phyloP scores from a whole-genome alignment of 805 yeast species.

The Starmerella riodocensis region DNA sequence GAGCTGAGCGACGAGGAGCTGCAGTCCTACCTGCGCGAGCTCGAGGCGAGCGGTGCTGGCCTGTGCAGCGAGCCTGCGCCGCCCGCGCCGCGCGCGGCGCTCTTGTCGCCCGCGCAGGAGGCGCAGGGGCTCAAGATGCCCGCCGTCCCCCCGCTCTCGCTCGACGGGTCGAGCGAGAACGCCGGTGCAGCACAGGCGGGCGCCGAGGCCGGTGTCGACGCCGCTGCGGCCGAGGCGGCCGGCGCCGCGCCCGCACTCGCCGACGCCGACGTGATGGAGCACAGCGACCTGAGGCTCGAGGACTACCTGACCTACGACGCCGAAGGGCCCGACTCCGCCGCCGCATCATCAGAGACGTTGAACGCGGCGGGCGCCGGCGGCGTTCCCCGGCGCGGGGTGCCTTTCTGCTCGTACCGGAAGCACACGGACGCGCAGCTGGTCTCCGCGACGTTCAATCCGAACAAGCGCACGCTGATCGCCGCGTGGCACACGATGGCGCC shows the following conservation, averaged over 20 bases:
- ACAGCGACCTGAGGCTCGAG: slow-evolving; percentile 4
- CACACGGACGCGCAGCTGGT: slow-evolving; percentile 1
- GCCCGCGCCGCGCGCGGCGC: neutral
- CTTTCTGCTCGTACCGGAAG: slow-evolving; percentile 5
- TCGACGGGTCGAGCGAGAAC: neutral
- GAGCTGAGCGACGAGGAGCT: slow-evolving; percentile 9
- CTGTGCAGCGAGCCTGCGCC: neutral
- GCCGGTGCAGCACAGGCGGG: neutral
- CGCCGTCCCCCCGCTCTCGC: neutral
- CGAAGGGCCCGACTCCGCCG: neutral
- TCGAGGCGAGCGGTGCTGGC: slow-evolving; percentile 7
- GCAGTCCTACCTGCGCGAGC: slow-evolving; percentile 6
- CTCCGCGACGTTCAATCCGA: slow-evolving; percentile 19
- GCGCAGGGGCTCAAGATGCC: neutral
- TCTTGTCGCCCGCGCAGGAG: slow-evolving; percentile 5
- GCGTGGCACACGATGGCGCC: slow-evolving; percentile 23
- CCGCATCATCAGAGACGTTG: neutral
- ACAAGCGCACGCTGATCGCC: slow-evolving; percentile 20
- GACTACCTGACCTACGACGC: slow-evolving; percentile 8
- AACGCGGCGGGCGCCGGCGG: neutral
- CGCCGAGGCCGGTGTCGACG: neutral
- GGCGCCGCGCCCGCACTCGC: neutral
- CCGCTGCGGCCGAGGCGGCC: neutral
- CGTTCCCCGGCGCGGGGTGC: neutral
- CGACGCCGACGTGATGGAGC: neutral